A percentile compares a stretch with the other conserved stretches of the same genome.
These are phyloP conservation scores for Mycena venus DNA, from an alignment of 768 basidiomycete genomes.

Conservation along the genomic window DNA sequence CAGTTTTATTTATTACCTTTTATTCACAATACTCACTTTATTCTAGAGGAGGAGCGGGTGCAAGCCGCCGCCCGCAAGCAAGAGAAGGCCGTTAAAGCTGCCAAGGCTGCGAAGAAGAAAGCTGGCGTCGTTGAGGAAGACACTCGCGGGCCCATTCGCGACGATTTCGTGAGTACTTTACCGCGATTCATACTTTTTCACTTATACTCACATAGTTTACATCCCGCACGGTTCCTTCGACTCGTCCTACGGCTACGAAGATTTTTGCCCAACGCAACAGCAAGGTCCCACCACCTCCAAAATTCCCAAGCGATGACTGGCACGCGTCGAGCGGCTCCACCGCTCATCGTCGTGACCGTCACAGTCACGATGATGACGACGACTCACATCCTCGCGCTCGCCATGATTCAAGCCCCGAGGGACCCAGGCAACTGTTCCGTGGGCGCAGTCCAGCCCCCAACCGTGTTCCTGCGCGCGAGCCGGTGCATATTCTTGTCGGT, in stretches of 20 bases:
- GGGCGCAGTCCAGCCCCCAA: too few relatives aligned
- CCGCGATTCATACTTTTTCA: neutral
- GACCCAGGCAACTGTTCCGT: too few relatives aligned
- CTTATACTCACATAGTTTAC: too few relatives aligned
- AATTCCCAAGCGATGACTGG: neutral
- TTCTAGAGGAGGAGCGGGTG: neutral
- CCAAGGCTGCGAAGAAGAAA: neutral
- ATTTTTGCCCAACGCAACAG: conserved; percentile 12
- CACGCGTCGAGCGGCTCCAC: too few relatives aligned
- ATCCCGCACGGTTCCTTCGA: neutral
- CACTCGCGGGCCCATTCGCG: neutral
- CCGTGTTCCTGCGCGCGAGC: too few relatives aligned
- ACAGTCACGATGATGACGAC: neutral
- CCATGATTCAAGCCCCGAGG: too few relatives aligned
- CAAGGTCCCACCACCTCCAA: neutral
- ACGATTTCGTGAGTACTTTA: neutral
- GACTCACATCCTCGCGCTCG: neutral
- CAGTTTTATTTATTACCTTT: neutral
- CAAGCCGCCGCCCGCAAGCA: neutral
- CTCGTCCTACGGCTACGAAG: conserved; percentile 7
- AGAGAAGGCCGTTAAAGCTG: neutral
- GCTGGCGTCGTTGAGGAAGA: neutral
- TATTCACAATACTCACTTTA: neutral
- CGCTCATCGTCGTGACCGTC: neutral
- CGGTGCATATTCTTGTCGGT: too few relatives aligned